Conservation (phyloP, 495 filamentous ascomycete species). For the Xylaria venustula region DNA sequence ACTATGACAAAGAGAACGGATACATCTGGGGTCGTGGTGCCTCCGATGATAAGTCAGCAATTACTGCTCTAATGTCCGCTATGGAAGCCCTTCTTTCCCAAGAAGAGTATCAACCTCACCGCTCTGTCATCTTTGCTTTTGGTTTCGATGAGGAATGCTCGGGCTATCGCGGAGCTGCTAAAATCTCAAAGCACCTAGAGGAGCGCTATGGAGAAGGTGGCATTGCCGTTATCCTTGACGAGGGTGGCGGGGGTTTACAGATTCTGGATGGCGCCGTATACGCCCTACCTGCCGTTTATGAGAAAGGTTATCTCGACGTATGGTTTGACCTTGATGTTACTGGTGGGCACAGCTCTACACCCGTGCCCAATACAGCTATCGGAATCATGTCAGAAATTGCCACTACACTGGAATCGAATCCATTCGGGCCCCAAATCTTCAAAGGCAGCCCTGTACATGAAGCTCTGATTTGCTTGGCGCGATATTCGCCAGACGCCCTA, state of each 20-base stretch:
- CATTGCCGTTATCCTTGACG: slow-evolving; percentile 58
- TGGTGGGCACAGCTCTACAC: slow-evolving; percentile 58
- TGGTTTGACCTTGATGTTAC: slow-evolving; percentile 50
- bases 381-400: slow-evolving; percentile 60
- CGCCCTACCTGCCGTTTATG: slow-evolving; percentile 55
- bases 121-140: slow-evolving; percentile 57
- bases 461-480: slow-evolving; percentile 50
- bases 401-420: slow-evolving; percentile 52
- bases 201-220: slow-evolving; percentile 52
- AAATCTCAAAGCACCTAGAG: slow-evolving; percentile 46
- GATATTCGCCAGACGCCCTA: slow-evolving; percentile 41
- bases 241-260: slow-evolving; percentile 51
- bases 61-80: slow-evolving; percentile 56
- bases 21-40: slow-evolving; percentile 60
- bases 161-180: slow-evolving; percentile 53
- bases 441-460: slow-evolving; percentile 49
- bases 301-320: slow-evolving; percentile 59
- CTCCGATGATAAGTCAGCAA: slow-evolving; percentile 61
- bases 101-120: slow-evolving; percentile 45
- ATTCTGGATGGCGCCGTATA: slow-evolving; percentile 45
- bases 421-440: slow-evolving; percentile 49
- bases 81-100: slow-evolving; percentile 54
- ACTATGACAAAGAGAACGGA: slow-evolving; percentile 55
- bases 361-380: slow-evolving; percentile 57
- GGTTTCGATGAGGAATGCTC: slow-evolving; percentile 63